These are phyloP conservation scores for Syncephalastrum contaminatum DNA, from an alignment of 371 early-diverging fungal genomes.

Conservation along the genomic window DNA sequence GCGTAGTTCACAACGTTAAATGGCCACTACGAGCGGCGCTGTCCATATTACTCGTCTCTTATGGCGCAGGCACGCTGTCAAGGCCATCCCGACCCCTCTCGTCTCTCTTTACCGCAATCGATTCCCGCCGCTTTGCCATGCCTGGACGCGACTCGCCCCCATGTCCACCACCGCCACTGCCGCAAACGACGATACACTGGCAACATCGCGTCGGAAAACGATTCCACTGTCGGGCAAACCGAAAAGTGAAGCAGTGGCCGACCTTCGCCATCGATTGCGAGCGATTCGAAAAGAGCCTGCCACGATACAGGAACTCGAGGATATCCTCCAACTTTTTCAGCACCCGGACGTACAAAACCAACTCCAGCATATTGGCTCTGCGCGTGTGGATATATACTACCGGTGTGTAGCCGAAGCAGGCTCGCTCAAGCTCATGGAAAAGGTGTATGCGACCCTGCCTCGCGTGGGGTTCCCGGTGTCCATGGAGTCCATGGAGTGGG, in stretches of 20 bases:
- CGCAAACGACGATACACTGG: neutral
- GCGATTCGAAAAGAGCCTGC: conserved; percentile 5
- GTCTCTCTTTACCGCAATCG: conserved; percentile 1
- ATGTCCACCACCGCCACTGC: conserved; percentile 4
- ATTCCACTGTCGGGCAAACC: neutral
- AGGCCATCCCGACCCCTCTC: neutral
- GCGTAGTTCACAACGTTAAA: too few species aligned
- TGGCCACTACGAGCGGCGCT: too few species aligned
- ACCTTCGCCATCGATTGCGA: neutral
- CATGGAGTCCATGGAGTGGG: conserved; percentile 11
- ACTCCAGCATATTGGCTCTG: neutral
- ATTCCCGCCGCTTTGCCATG: too few species aligned
- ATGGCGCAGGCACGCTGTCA: conserved; percentile 5
- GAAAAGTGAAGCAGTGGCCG: neutral
- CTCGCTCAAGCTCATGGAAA: conserved; percentile 11
- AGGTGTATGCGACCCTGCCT: neutral
- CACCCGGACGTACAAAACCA: neutral
- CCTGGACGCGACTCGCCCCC: conserved; percentile 3
- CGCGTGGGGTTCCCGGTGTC: neutral
- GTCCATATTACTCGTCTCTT: conserved; percentile 6
- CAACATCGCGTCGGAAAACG: neutral
- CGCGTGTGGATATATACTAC: conserved; percentile 4
- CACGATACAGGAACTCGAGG: conserved; percentile 5
- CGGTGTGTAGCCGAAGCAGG: conserved; percentile 8
- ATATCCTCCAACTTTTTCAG: conserved; percentile 3